Conservation (phyloP, 2,329 filamentous ascomycete genomes). For the Aspergillus sp. region DNA sequence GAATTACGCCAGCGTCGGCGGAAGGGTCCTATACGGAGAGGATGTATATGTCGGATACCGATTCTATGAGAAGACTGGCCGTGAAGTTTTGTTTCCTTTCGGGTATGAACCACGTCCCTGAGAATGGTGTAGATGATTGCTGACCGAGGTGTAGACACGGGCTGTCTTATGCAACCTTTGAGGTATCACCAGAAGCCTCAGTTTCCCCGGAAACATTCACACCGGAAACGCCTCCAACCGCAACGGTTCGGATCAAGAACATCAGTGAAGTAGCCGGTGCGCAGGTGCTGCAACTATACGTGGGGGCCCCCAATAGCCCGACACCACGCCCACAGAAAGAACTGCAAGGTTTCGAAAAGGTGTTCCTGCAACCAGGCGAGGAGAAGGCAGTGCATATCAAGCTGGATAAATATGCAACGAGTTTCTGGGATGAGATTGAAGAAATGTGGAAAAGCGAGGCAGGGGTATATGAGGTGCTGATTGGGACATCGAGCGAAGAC, state of each 20-base stretch:
- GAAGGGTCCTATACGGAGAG: conserved; percentile 71
- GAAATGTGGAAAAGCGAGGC: conserved; percentile 41
- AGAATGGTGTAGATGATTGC: neutral
- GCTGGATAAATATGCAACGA: conserved; percentile 38
- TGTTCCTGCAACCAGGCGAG: conserved; percentile 38
- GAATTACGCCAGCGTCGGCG: conserved; percentile 69
- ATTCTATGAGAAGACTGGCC: conserved; percentile 69
- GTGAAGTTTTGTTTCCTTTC: conserved; percentile 69
- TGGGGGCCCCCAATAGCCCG: conserved; percentile 23
- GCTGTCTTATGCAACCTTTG: conserved; percentile 68
- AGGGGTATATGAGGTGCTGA: conserved; percentile 39
- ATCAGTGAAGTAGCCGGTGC: conserved; percentile 51
- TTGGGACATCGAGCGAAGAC: conserved; percentile 31
- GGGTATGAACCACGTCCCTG: conserved; percentile 31
- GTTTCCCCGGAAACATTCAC: conserved; percentile 42
- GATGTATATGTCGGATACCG: conserved; percentile 78
- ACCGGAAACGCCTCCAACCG: conserved; percentile 43
- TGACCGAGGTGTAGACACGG: conserved; percentile 48
- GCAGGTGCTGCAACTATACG: conserved; percentile 54
- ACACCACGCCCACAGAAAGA: conserved; percentile 42
- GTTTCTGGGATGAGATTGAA: conserved; percentile 45
- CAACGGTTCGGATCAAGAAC: conserved; percentile 50
- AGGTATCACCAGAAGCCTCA: conserved; percentile 50
- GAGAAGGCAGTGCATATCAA: conserved; percentile 30
- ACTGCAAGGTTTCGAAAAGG: conserved; percentile 48